Evolutionary conservation across 2,329 filamentous ascomycete species (phyloP).

Genomic region (Knufia petricola): DNA sequence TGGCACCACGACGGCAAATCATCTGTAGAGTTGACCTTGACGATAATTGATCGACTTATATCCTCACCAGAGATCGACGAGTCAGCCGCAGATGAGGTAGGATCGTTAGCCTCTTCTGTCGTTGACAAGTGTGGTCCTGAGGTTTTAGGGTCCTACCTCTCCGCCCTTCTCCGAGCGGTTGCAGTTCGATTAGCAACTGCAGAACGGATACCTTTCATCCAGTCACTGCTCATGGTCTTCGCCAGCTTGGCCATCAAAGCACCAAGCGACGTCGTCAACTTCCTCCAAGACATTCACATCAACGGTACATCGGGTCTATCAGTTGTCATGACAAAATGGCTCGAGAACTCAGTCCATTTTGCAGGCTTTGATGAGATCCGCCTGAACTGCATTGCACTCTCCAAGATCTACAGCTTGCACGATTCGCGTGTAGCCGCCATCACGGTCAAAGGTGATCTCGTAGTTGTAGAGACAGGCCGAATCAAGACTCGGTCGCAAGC

Average conservation of each 20-base stretch:
- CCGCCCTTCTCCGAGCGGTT: constrained; percentile 80
- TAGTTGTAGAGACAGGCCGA: constrained; percentile 64
- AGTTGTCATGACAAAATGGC: constrained; percentile 86
- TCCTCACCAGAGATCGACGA: constrained; percentile 79
- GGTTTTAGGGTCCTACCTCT: constrained; percentile 77
- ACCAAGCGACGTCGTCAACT: constrained; percentile 81
- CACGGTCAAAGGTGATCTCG: constrained; percentile 82
- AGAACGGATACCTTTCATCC: constrained; percentile 79
- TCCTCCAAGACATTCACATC: constrained; percentile 76
- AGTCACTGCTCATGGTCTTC: constrained; percentile 91
- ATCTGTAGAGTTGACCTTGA: constrained; percentile 77
- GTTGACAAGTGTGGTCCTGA: constrained; percentile 93
- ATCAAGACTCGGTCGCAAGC: constrained; percentile 94
- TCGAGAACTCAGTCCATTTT: constrained; percentile 94
- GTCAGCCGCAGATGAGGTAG: constrained; percentile 89
- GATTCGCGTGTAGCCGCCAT: constrained; percentile 70
- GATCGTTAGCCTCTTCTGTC: constrained; percentile 82
- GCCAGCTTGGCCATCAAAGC: constrained; percentile 78
- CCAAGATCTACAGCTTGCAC: constrained; percentile 79
- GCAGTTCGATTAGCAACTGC: constrained; percentile 75
- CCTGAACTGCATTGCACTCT: constrained; percentile 89
- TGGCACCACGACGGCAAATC: constrained; percentile 77
- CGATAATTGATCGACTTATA: constrained; percentile 77
- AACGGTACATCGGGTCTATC: constrained; percentile 67
- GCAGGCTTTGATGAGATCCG: constrained; percentile 97